These are phyloP conservation scores for Phytophthora fragariae DNA, from an alignment of 352 stramenopile species.

Conservation along the genomic window DNA sequence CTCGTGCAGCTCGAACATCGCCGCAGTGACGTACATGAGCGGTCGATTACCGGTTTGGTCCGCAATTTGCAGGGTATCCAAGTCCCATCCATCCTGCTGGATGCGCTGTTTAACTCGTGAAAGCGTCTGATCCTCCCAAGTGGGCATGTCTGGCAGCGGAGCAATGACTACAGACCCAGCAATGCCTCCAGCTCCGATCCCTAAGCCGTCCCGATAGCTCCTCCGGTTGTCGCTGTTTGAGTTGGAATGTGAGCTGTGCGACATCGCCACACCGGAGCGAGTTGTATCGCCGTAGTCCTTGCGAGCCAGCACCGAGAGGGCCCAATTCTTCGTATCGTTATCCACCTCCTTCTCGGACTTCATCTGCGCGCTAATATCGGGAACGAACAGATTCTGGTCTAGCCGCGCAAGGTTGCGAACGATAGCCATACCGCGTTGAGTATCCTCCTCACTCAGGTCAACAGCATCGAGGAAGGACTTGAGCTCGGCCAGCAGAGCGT, in stretches of 20 bases:
- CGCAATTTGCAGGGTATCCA: conserved; percentile 76
- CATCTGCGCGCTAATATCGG: conserved; percentile 84
- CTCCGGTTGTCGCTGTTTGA: conserved; percentile 70
- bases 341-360: conserved; percentile 83
- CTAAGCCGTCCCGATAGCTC: conserved; percentile 65
- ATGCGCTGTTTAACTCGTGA: conserved; percentile 60
- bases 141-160: conserved; percentile 63
- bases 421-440: conserved; percentile 68
- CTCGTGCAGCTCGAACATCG: conserved; percentile 83
- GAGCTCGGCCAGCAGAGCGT: conserved; percentile 75
- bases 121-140: conserved; percentile 63
- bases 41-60: conserved; percentile 69
- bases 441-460: conserved; percentile 67
- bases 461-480: conserved; percentile 80
- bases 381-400: conserved; percentile 86
- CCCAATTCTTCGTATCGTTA: conserved; percentile 87
- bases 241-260: conserved; percentile 77
- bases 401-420: conserved; percentile 73
- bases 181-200: conserved; percentile 29
- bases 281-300: conserved; percentile 77
- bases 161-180: conserved; percentile 34
- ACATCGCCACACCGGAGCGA: conserved; percentile 62
- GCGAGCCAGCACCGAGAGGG: conserved; percentile 71
- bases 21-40: conserved; percentile 83
- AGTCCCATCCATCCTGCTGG: conserved; percentile 72